Conservation (phyloP, 805 yeast species). For the Saturnispora besseyi region DNA sequence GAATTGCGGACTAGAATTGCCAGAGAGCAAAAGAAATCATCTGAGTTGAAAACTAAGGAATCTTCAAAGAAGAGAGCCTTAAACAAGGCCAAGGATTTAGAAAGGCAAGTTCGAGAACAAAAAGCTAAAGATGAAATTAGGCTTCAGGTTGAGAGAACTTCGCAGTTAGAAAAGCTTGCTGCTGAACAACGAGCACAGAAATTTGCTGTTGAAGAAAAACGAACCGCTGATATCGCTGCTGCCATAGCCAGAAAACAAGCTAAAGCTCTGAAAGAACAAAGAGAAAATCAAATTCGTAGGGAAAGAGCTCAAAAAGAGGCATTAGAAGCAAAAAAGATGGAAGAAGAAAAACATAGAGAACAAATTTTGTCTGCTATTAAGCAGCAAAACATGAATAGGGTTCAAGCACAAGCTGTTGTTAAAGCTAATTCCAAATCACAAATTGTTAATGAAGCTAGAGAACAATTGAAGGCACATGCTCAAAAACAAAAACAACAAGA, state of each 20-base stretch:
- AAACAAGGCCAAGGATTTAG: slow-evolving; percentile 2
- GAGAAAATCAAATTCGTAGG: neutral
- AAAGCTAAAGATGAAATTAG: slow-evolving; percentile 4
- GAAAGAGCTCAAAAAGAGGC: neutral
- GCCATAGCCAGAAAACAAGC: neutral
- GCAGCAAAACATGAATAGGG: neutral
- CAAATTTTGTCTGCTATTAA: neutral
- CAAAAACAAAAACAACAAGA: slow-evolving; percentile 5
- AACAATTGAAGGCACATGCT: slow-evolving; percentile 1
- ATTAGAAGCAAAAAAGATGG: neutral
- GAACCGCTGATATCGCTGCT: neutral
- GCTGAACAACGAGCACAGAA: slow-evolving; percentile 1
- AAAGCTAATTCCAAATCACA: slow-evolving; percentile 4
- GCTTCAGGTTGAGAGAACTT: slow-evolving; percentile 3
- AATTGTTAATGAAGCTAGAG: slow-evolving; percentile 8
- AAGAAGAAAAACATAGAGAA: neutral
- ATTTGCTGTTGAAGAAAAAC: neutral
- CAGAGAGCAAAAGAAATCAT: slow-evolving; percentile 1
- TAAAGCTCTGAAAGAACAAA: neutral
- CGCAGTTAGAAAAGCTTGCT: neutral
- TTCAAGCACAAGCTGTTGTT: neutral
- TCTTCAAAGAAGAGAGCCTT: neutral
- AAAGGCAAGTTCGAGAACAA: slow-evolving; percentile 4
- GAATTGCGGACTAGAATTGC: slow-evolving; percentile 1
- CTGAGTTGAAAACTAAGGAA: neutral